Evolutionary conservation across 1,139 yeast species (phyloP).

Genomic region (Taphrina communis): DNA sequence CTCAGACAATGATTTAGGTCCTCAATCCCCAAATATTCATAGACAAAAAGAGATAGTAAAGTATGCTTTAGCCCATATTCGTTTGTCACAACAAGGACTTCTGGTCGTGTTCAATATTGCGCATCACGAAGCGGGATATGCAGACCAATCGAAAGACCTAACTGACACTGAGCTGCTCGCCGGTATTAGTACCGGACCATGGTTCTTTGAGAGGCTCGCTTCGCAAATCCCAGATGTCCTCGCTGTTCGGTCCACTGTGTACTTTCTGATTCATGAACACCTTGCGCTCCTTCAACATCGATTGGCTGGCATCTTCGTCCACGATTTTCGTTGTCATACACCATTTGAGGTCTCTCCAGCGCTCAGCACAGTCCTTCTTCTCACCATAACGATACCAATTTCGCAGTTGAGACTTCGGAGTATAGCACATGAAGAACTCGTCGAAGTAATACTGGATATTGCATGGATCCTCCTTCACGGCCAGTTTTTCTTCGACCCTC

Average conservation of each 20-base stretch:
- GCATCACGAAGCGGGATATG: too few species aligned
- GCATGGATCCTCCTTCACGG: constrained; percentile 38
- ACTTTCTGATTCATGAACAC: constrained; percentile 19
- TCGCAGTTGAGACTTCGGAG: constrained; percentile 41
- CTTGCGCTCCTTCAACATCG: constrained; percentile 36
- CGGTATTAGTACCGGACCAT: background rate
- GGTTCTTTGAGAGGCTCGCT: constrained; percentile 13
- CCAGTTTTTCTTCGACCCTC: background rate
- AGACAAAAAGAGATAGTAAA: background rate
- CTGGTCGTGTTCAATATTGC: background rate
- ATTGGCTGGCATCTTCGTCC: constrained; percentile 34
- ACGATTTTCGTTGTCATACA: constrained; percentile 40
- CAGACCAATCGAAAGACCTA: background rate
- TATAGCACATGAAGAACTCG: constrained; percentile 44
- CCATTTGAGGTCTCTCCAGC: constrained; percentile 43
- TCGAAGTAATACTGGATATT: constrained; percentile 42
- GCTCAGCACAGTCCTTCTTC: constrained; percentile 41
- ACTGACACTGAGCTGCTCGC: constrained; percentile 12
- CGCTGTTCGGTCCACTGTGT: constrained; percentile 43
- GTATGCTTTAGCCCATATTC: background rate
- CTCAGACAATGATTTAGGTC: background rate
- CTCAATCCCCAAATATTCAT: background rate
- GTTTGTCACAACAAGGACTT: too few species aligned
- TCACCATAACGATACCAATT: constrained; percentile 44
- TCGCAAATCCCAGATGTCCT: constrained; percentile 43